phyloP scores from a whole-genome alignment of 352 stramenopile genomes.

The Pythium periplocum region DNA sequence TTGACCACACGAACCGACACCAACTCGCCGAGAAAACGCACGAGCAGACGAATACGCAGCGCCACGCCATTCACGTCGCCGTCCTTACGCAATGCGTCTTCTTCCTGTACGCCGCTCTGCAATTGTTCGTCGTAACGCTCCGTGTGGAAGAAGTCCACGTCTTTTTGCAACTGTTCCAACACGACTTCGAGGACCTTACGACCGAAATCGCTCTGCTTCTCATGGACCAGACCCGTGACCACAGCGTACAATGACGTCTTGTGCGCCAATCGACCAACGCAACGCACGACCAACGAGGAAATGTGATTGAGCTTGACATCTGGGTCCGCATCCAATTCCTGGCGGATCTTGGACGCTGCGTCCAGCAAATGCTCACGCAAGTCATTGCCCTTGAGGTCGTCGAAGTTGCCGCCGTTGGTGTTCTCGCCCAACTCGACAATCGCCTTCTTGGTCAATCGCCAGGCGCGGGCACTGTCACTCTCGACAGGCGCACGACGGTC shows the following conservation, averaged over 20 bases:
- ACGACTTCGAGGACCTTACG: slow-evolving; percentile 38
- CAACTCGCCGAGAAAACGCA: slow-evolving; percentile 63
- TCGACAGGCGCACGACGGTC: slow-evolving; percentile 26
- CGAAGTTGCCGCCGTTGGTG: slow-evolving; percentile 16
- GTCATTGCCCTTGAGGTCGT: slow-evolving; percentile 22
- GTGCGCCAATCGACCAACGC: slow-evolving; percentile 42
- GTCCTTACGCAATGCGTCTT: slow-evolving; percentile 21
- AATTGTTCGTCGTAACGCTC: slow-evolving; percentile 11
- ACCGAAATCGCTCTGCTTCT: slow-evolving; percentile 47
- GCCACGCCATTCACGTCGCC: slow-evolving; percentile 27
- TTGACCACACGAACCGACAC: slow-evolving; percentile 52
- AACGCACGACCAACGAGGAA: slow-evolving; percentile 48
- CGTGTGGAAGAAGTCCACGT: slow-evolving; percentile 49
- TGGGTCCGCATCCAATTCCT: slow-evolving; percentile 49
- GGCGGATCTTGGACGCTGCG: slow-evolving; percentile 32
- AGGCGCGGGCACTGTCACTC: slow-evolving; percentile 61
- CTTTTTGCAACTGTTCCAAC: slow-evolving; percentile 37
- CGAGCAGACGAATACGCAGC: slow-evolving; percentile 44
- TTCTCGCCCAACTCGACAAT: slow-evolving; percentile 65
- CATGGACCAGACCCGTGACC: slow-evolving; percentile 64
- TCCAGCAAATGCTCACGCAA: slow-evolving; percentile 47
- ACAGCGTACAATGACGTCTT: slow-evolving; percentile 74
- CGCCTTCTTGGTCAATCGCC: slow-evolving; percentile 70
- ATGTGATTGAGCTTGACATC: slow-evolving; percentile 59
- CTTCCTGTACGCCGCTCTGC: slow-evolving; percentile 23